Evolutionary conservation across 805 yeast genomes (phyloP), one percentile per base, ranked within the genome.

Genomic region (Starmerella tilneyi): DNA sequence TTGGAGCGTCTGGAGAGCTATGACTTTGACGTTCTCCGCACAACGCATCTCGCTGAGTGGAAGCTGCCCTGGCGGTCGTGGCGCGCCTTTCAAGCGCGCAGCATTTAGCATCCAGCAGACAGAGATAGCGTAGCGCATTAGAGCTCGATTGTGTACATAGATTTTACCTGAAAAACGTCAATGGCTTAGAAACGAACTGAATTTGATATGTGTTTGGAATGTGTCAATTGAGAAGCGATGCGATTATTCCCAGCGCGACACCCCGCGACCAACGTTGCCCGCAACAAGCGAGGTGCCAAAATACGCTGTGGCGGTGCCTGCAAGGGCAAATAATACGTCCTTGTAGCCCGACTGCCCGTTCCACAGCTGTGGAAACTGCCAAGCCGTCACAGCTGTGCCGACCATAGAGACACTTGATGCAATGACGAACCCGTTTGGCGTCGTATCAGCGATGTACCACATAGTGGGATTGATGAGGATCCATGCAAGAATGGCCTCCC

Each of bases 51-150:
- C 44, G 68, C 70, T 47, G 84, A 78, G 52, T 81, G 85, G 85
- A 66, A 75, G 48, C 62, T 80, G 40, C 79, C 84, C 9, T 79
- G 76, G 74, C 66, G 71, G 16, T 65, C 78, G 7, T 80, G 74
- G 63, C 61, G 65, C 49, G 63, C 67, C 38, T 77, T 73, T 57
- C 63, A 63, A 47, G 58, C 52, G 41, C 62, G 76, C 43, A 52
- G 41, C 19, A 58, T 74, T 19, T 72, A 50, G 23, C n/a, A n/a
- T n/a, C n/a, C n/a, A n/a, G n/a, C 29, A 26, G 29, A 13, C n/a
- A n/a, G n/a, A n/a, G n/a, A n/a, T n/a, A n/a, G n/a, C n/a, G n/a
- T n/a, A n/a, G n/a, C n/a, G n/a, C n/a, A n/a, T n/a, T n/a, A n/a
- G n/a, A 44, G 26, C 24, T 23, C 9, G 11, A 40, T 7, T 32